Evolutionary conservation across 345 rosid species (phyloP).

Genomic region (Abelmoschus esculentus): DNA sequence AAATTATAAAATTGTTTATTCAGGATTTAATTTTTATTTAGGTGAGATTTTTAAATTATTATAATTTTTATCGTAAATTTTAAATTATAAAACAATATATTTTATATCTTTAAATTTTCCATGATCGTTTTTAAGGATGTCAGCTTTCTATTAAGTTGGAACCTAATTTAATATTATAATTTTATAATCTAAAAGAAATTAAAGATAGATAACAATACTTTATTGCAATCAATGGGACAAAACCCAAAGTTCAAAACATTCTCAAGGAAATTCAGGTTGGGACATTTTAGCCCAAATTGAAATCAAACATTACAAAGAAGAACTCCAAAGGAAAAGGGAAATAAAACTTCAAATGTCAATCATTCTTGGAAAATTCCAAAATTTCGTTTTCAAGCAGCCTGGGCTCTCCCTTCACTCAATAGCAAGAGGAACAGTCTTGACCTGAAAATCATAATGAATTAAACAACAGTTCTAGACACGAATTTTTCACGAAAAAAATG

Average conservation of each 20-base stretch:
- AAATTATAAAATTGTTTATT: too few species aligned
- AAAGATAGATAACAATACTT: not conserved
- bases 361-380: slow-evolving; percentile 10
- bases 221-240: slow-evolving; percentile 1
- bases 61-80: too few species aligned
- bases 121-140: too few species aligned
- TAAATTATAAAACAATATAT: too few species aligned
- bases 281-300: not conserved
- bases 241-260: not conserved
- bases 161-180: too few species aligned
- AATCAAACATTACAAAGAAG: too few species aligned
- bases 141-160: too few species aligned
- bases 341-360: not conserved
- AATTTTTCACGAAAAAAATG: too few species aligned
- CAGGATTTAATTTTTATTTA: too few species aligned
- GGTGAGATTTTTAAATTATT: too few species aligned
- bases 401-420: slow-evolving; percentile 14
- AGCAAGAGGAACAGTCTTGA: slow-evolving; percentile 53
- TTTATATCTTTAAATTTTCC: too few species aligned
- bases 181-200: too few species aligned
- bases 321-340: not conserved
- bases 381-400: not conserved
- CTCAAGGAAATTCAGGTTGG: not conserved
- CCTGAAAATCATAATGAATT: slow-evolving; percentile 28
- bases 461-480: not conserved